A percentile compares a stretch with the other conserved stretches of the same genome.
Evolutionary conservation across 2,329 filamentous ascomycete species (phyloP).

Genomic region (Fusarium aywerte): DNA sequence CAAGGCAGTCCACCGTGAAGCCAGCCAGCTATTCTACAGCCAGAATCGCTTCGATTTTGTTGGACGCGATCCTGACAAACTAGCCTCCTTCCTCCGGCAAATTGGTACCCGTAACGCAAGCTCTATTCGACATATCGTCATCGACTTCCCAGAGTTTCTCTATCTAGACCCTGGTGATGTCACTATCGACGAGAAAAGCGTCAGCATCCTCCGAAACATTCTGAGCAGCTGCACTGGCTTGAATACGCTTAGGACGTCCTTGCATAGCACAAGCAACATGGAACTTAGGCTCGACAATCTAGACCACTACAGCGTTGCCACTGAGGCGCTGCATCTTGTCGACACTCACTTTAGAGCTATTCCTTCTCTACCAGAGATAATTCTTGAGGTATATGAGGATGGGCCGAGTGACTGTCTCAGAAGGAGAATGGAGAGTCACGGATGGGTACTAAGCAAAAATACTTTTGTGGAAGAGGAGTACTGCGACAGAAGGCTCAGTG

Average conservation of each 20-base stretch:
- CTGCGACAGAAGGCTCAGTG: too few relatives aligned
- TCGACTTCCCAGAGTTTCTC: not conserved
- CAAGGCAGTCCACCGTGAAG: not conserved
- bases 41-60: not conserved
- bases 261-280: not conserved
- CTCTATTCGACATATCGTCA: not conserved
- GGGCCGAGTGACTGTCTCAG: too few relatives aligned
- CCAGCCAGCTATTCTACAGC: not conserved
- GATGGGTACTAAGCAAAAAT: too few relatives aligned
- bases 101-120: not conserved
- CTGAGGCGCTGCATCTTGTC: not conserved
- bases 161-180: not conserved
- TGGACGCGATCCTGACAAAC: not conserved
- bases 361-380: not conserved
- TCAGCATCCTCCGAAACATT: not conserved
- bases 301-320: not conserved
- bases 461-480: too few relatives aligned
- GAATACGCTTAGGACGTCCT: not conserved
- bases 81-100: not conserved
- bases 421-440: too few relatives aligned
- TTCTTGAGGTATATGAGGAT: too few relatives aligned
- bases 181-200: not conserved
- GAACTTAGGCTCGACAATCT: not conserved
- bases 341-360: not conserved
- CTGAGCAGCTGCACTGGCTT: not conserved